Evolutionary conservation across 371 early-diverging fungal species (phyloP), one percentile per base, ranked within the genome.

Genomic region (Mortierella sp.): DNA sequence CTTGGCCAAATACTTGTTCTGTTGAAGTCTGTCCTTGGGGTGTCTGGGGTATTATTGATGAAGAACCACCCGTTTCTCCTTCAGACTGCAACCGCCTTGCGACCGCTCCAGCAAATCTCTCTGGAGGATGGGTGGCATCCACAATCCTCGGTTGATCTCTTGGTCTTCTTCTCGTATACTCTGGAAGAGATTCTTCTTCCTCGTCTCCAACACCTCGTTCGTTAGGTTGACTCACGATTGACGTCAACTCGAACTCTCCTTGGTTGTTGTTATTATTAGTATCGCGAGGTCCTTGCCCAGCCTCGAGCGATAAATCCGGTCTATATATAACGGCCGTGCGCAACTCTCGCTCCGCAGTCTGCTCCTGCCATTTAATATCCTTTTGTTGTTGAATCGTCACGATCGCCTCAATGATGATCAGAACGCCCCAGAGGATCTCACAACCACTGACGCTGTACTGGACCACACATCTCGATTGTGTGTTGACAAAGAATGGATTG

Each of bases 281-380:
- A 16, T 59, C 33, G 8, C 38, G 24, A 10, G 10, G 57, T 11
- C 11, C 22, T 55, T 55, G 57, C 3, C 47, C 32, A 40, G 15
- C 22, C 28, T 24, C 24, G 32, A 62, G 19, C 1, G 50, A n/a
- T 4, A 68, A 21, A 40, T 68, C 68, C 1, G 68, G 68, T 21
- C 33, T 59, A 50, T 68, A 68, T 60, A 68, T 22, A 15, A 60
- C 68, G 8, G 68, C 60, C 7, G 4, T 40, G 1, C 24, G 48
- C 9, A 68, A 4, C 22, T 68, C 68, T 38, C 50, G 61, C 32
- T 68, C 68, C 21, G 68, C 68, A 59, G 33, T 68, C 52, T 60
- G 68, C 22, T 60, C 59, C 21, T 21, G 28, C 59, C 60, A 60
- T 41, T 68, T 60, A 7, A 19, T 47, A 60, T 68, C 68, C 6